Evolutionary conservation across 495 filamentous ascomycete genomes (phyloP).

Genomic region (Penicillium lividum): DNA sequence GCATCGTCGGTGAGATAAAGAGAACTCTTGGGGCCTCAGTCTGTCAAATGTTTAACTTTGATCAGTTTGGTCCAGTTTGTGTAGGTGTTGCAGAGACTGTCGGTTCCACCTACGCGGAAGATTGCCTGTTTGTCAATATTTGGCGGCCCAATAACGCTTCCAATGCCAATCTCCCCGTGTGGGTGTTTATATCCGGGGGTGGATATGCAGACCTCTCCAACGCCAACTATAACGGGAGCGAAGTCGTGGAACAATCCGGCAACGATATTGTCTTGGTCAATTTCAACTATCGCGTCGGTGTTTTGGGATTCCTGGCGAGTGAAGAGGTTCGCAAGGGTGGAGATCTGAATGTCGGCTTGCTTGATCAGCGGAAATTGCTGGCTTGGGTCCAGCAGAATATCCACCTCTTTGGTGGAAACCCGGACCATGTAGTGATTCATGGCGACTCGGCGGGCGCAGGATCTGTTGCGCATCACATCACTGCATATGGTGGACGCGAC

Average conservation of each 20-base stretch:
- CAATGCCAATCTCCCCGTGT: constrained; percentile 61
- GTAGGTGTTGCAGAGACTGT: constrained; percentile 22
- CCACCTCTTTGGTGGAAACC: constrained; percentile 64
- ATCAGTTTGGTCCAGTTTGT: constrained; percentile 44
- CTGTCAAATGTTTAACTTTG: constrained; percentile 4
- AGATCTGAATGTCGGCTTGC: constrained; percentile 59
- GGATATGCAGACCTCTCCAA: constrained; percentile 64
- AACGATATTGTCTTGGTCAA: constrained; percentile 62
- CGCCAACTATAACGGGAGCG: constrained; percentile 63
- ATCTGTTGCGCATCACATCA: constrained; percentile 63
- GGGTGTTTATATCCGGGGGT: constrained; percentile 72
- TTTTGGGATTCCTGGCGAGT: constrained; percentile 68
- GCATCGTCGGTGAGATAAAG: constrained; percentile 35
- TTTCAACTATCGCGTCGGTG: constrained; percentile 76
- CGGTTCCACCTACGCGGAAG: constrained; percentile 54
- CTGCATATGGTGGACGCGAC: constrained; percentile 56
- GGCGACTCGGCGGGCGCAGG: constrained; percentile 68
- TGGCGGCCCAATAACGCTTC: constrained; percentile 62
- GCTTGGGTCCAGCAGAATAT: constrained; percentile 66
- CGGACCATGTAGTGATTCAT: constrained; percentile 65
- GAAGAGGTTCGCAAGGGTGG: constrained; percentile 53
- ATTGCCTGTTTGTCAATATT: constrained; percentile 72
- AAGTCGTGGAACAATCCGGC: constrained; percentile 55
- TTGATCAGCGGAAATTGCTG: constrained; percentile 65
- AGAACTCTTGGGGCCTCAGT: background rate